Percentiles rank a stretch among this genome's conserved stretches.
phyloP scores from a whole-genome alignment of 805 yeast species.

The Naumovozyma dairenensis region DNA sequence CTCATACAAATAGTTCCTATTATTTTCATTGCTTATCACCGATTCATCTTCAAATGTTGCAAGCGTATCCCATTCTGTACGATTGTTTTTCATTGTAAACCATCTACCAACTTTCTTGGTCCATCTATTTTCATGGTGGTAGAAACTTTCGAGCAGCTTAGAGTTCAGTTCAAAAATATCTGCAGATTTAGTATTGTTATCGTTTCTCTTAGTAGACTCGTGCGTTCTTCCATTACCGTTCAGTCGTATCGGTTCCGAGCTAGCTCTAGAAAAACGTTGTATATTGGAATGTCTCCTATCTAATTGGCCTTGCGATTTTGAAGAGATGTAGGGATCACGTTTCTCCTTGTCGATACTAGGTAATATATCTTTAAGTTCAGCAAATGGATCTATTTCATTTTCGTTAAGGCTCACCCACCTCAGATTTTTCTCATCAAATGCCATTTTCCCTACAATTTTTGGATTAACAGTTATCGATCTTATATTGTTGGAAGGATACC shows the following conservation, averaged over 20 bases:
- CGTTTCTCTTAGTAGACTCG: not conserved
- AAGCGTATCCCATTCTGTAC: slow-evolving; percentile 4
- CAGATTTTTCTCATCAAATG: slow-evolving; percentile 26
- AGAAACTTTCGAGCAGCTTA: slow-evolving; percentile 20
- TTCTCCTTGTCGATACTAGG: slow-evolving; percentile 1
- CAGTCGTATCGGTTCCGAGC: too few species aligned
- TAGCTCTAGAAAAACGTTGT: too few species aligned
- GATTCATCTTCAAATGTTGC: slow-evolving; percentile 6
- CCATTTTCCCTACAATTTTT: slow-evolving; percentile 26
- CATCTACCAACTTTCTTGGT: slow-evolving; percentile 24
- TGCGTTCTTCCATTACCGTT: too few species aligned
- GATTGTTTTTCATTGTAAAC: slow-evolving; percentile 17
- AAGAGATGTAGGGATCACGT: slow-evolving; percentile 13
- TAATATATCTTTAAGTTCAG: slow-evolving; percentile 18
- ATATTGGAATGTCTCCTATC: too few species aligned
- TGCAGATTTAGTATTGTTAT: too few species aligned
- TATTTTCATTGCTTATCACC: slow-evolving; percentile 10
- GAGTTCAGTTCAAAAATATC: slow-evolving; percentile 8
- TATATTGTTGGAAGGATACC: slow-evolving; percentile 1
- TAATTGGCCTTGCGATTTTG: slow-evolving; percentile 21
- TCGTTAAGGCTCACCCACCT: slow-evolving; percentile 26
- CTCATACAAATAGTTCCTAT: slow-evolving; percentile 25
- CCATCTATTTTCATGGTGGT: slow-evolving; percentile 30
- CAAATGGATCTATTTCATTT: slow-evolving; percentile 25
- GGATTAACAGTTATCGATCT: slow-evolving; percentile 9